Percentiles rank a stretch among this genome's conserved stretches.
Evolutionary conservation across 2,329 filamentous ascomycete genomes (phyloP).

Genomic region (Diaporthe helianthi): DNA sequence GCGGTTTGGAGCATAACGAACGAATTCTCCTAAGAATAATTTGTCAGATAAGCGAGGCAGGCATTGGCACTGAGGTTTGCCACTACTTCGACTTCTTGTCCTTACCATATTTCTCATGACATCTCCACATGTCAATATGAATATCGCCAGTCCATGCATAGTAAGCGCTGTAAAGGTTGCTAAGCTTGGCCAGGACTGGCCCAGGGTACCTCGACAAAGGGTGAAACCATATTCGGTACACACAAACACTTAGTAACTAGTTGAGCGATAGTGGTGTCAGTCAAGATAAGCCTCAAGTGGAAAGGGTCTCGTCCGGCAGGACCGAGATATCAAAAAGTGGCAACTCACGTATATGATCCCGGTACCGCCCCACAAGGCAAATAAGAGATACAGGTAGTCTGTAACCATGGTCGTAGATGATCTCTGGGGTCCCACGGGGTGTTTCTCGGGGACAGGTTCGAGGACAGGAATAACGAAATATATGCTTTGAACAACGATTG

Average conservation of each 20-base stretch:
- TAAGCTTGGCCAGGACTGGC: conserved; percentile 5
- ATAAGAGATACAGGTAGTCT: not conserved
- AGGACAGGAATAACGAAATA: not conserved
- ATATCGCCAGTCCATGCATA: conserved; percentile 16
- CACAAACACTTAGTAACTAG: not conserved
- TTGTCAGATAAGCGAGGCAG: not conserved
- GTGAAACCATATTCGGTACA: conserved; percentile 8
- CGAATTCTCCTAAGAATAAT: not conserved
- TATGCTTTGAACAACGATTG: not conserved
- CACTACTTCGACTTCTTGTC: not conserved
- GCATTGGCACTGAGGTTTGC: not conserved
- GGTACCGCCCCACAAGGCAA: not conserved
- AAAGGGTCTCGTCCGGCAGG: not conserved
- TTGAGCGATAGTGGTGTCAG: not conserved
- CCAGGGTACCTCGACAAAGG: conserved; percentile 7
- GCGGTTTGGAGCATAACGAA: conserved; percentile 16
- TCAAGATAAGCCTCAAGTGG: not conserved
- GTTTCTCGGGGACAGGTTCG: not conserved
- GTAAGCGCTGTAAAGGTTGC: conserved; percentile 18
- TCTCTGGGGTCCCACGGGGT: not conserved
- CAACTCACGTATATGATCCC: not conserved
- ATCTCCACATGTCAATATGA: conserved; percentile 17
- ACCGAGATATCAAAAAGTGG: not conserved
- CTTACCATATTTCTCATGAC: conserved; percentile 15
- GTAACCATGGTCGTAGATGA: not conserved